phyloP scores from a whole-genome alignment of 1,284 basidiomycete genomes.

The Tranzscheliella williamsii region DNA sequence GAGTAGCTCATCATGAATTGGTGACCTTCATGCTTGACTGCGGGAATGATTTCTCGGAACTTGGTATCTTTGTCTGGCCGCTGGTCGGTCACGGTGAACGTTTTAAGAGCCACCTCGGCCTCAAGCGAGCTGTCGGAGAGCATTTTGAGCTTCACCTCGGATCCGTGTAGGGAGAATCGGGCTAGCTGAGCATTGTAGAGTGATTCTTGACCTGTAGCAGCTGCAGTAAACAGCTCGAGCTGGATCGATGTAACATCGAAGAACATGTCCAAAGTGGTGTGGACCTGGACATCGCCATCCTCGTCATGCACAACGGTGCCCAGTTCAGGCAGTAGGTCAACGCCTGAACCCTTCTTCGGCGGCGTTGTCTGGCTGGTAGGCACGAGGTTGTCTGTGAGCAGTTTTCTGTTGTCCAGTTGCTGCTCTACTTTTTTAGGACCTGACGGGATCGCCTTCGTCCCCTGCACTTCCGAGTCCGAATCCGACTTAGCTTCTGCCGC shows the following conservation, averaged over 20 bases:
- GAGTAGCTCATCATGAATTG: conserved; percentile 94
- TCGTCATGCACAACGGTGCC: conserved; percentile 58
- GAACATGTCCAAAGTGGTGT: conserved; percentile 73
- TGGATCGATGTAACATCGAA: conserved; percentile 77
- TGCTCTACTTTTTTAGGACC: not conserved
- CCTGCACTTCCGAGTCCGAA: conserved; percentile 19
- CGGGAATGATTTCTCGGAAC: conserved; percentile 94
- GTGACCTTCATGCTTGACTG: conserved; percentile 83
- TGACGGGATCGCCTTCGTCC: conserved; percentile 7
- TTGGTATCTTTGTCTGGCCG: conserved; percentile 74
- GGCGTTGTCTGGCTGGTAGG: conserved; percentile 9
- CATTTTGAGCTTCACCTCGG: conserved; percentile 78
- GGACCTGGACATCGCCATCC: conserved; percentile 26
- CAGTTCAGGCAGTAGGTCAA: conserved; percentile 66
- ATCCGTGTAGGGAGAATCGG: conserved; percentile 80
- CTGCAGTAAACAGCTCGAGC: conserved; percentile 84
- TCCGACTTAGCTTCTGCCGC: conserved; percentile 53
- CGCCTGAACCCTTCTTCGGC: conserved; percentile 34
- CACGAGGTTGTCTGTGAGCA: not conserved
- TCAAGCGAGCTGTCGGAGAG: conserved; percentile 82
- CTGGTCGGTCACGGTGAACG: conserved; percentile 89
- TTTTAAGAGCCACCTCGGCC: conserved; percentile 82
- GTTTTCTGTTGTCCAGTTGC: not conserved
- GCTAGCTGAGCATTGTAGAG: conserved; percentile 81
- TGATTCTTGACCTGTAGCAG: conserved; percentile 69